Conservation (phyloP, 345 rosid genomes). For the Cardiospermum halicacabum region DNA sequence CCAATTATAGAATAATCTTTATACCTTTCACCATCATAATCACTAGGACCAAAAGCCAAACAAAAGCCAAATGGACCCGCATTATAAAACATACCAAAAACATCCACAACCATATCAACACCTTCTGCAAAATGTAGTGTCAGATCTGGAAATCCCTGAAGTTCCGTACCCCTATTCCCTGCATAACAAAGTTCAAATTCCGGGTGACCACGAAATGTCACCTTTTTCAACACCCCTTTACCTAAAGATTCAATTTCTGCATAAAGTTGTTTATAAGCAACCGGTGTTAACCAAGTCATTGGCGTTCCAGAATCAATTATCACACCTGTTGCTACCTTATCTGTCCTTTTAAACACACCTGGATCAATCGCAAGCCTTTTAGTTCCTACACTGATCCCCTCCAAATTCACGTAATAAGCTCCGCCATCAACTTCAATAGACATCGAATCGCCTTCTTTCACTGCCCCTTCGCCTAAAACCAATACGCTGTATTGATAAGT, state of each 20-base stretch:
- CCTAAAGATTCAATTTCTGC: constrained; percentile 15
- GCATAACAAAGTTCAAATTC: constrained; percentile 46
- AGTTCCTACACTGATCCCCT: constrained; percentile 33
- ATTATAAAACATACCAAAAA: constrained; percentile 40
- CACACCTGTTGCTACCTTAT: constrained; percentile 4
- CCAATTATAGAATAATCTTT: constrained; percentile 25
- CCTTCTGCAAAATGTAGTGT: constrained; percentile 43
- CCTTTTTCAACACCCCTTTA: constrained; percentile 8
- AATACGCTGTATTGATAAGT: constrained; percentile 20
- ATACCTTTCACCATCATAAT: constrained; percentile 3
- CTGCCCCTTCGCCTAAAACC: constrained; percentile 19
- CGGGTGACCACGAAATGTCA: background rate
- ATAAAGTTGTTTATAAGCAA: constrained; percentile 11
- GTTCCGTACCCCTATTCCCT: constrained; percentile 35
- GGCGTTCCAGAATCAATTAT: constrained; percentile 35
- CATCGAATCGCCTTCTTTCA: constrained; percentile 35
- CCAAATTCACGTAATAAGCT: constrained; percentile 24
- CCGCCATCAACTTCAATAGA: constrained; percentile 11
- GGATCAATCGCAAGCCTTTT: constrained; percentile 24
- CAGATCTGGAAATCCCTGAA: constrained; percentile 45
- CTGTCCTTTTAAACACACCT: background rate
- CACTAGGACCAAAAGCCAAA: constrained; percentile 33
- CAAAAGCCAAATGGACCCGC: constrained; percentile 33
- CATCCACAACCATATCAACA: constrained; percentile 50
- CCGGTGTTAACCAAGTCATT: constrained; percentile 13